phyloP scores from a whole-genome alignment of 208 protist genomes.

The Borovskyia barvae region DNA sequence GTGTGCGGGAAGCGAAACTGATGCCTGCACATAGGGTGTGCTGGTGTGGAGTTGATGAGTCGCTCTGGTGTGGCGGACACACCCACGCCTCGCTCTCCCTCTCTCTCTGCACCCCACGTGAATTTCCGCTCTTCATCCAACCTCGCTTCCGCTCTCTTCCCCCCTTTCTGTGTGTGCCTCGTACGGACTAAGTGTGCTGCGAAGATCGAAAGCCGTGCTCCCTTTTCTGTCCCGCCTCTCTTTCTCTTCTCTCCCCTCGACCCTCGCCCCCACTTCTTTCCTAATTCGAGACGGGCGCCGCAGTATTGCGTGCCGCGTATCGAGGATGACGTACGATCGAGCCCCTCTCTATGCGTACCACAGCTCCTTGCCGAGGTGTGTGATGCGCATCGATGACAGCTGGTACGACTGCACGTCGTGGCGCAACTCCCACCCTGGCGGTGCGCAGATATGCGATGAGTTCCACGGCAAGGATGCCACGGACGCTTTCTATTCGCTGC shows the following conservation, averaged over 20 bases:
- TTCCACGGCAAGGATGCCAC: slow-evolving; percentile 78
- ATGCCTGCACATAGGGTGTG: no score
- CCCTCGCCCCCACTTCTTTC: not conserved
- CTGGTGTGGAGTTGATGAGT: no score
- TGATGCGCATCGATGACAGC: slow-evolving; percentile 72
- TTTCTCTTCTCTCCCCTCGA: slow-evolving; percentile 5
- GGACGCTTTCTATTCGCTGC: slow-evolving; percentile 77
- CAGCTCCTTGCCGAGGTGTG: slow-evolving; percentile 66
- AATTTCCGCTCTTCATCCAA: no score
- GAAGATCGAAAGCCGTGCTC: no score
- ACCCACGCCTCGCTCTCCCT: no score
- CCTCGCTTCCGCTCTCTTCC: no score
- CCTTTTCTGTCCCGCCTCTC: no score
- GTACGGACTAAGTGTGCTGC: no score
- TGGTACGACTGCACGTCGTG: slow-evolving; percentile 84
- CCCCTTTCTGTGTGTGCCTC: slow-evolving; percentile 7
- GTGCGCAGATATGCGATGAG: slow-evolving; percentile 66
- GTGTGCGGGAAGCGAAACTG: no score
- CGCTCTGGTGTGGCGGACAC: no score
- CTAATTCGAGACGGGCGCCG: not conserved
- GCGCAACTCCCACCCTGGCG: slow-evolving; percentile 71
- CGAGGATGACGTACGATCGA: slow-evolving; percentile 65
- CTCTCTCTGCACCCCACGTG: no score
- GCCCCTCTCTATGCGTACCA: slow-evolving; percentile 53
- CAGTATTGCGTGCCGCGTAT: not conserved